phyloP scores from a whole-genome alignment of 2,329 filamentous ascomycete genomes.

The Bisporella sp. region DNA sequence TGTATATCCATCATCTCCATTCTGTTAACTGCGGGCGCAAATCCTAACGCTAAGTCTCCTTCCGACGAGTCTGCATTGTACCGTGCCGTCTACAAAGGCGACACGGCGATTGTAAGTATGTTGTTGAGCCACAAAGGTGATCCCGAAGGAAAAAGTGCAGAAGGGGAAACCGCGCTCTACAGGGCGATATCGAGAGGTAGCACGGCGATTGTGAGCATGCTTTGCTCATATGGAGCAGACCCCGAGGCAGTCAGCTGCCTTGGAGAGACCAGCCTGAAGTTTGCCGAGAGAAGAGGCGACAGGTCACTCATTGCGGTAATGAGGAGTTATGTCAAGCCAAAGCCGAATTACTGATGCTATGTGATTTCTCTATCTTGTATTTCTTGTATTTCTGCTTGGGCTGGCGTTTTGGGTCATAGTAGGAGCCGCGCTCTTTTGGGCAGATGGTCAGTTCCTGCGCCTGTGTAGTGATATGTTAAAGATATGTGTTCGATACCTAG shows the following conservation, averaged over 20 bases:
- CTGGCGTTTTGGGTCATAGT: too few species aligned
- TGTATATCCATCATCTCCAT: conserved; percentile 3
- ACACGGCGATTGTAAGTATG: conserved; percentile 3
- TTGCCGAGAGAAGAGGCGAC: conserved; percentile 4
- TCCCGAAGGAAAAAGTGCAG: conserved; percentile 1
- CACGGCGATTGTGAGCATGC: conserved; percentile 5
- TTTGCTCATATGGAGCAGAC: conserved; percentile 7
- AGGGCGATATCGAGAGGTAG: conserved; percentile 5
- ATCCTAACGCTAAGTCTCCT: conserved; percentile 4
- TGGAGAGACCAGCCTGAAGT: conserved; percentile 7
- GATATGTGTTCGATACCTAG: too few species aligned
- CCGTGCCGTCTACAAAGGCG: conserved; percentile 7
- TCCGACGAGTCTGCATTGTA: conserved; percentile 10
- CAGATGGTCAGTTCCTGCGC: too few species aligned
- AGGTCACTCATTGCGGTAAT: conserved; percentile 5
- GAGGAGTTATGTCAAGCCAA: background rate
- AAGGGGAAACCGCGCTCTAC: conserved; percentile 8
- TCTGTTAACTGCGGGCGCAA: conserved; percentile 3
- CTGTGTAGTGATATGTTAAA: too few species aligned
- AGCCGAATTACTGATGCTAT: background rate
- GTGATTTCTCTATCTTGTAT: too few species aligned
- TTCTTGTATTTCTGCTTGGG: too few species aligned
- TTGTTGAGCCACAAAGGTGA: conserved; percentile 9
- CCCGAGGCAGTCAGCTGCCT: conserved; percentile 1
- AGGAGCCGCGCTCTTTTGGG: too few species aligned